phyloP scores from a whole-genome alignment of 2,329 filamentous ascomycete species.

The Sporothrix sp. region DNA sequence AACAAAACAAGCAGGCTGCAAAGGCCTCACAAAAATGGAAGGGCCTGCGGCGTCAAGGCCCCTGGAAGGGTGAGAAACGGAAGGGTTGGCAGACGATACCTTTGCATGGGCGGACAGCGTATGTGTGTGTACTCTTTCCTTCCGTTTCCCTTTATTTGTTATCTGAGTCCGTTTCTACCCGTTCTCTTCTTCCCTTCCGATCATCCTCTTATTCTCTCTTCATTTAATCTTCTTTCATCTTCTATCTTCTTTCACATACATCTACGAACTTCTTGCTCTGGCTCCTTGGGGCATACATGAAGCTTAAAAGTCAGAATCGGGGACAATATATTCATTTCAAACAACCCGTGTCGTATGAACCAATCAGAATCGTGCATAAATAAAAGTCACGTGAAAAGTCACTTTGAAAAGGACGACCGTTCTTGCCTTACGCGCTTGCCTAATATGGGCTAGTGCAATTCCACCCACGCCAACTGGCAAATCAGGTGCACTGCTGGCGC shows the following conservation, averaged over 20 bases:
- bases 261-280: too few species aligned
- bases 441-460: slow-evolving; percentile 18
- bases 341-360: too few species aligned
- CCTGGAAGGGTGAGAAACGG: background rate
- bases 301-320: too few species aligned
- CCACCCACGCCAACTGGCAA: slow-evolving; percentile 7
- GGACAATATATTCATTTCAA: too few species aligned
- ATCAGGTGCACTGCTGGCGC: slow-evolving; percentile 15
- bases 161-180: background rate
- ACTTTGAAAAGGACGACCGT: too few species aligned
- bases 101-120: background rate
- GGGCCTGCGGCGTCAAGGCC: slow-evolving; percentile 4
- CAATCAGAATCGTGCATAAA: too few species aligned
- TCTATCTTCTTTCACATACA: background rate
- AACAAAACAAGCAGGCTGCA: background rate
- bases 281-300: too few species aligned
- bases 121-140: background rate
- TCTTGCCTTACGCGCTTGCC: slow-evolving; percentile 8
- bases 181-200: background rate
- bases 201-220: background rate
- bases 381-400: background rate
- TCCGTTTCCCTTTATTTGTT: background rate
- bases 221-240: background rate
- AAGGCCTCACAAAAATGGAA: slow-evolving; percentile 5
- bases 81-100: background rate